phyloP scores from a whole-genome alignment of 2,329 filamentous ascomycete species.

The Colletotrichum lentis region DNA sequence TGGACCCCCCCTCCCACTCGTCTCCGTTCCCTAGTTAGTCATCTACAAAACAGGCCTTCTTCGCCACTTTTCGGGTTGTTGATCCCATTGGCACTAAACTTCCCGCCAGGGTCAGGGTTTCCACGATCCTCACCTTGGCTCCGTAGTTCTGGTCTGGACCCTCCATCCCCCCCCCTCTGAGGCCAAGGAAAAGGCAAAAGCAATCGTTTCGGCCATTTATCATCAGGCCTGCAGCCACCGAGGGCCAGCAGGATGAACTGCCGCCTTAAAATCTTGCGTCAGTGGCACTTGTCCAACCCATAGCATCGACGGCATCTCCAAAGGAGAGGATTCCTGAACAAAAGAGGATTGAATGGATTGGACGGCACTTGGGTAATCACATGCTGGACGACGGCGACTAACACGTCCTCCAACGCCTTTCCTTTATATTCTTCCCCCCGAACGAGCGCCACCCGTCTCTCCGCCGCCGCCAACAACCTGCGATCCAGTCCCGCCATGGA shows the following conservation, averaged over 20 bases:
- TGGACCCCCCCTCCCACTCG: background rate
- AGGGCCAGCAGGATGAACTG: no score
- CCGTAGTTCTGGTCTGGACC: conserved; percentile 13
- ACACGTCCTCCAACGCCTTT: background rate
- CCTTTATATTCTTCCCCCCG: no score
- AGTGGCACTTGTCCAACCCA: conserved; percentile 1
- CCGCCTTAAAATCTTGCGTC: background rate
- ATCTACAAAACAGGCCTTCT: conserved; percentile 9
- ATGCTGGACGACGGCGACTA: conserved; percentile 3
- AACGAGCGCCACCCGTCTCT: conserved; percentile 12
- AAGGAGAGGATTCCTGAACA: no score
- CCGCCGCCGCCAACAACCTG: background rate
- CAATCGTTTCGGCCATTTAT: conserved; percentile 15
- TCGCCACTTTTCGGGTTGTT: background rate
- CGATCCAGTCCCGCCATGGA: conserved; percentile 22
- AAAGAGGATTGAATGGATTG: background rate
- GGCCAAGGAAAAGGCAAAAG: background rate
- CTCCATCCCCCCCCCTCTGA: no score
- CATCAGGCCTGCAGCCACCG: conserved; percentile 23
- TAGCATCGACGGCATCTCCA: background rate
- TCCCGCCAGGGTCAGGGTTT: conserved; percentile 22
- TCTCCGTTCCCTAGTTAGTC: conserved; percentile 8
- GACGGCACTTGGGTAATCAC: conserved; percentile 11
- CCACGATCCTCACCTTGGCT: conserved; percentile 8
- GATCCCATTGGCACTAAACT: conserved; percentile 1